A percentile compares a stretch with the other conserved stretches of the same genome.
Evolutionary conservation across 2,329 filamentous ascomycete genomes (phyloP).

Genomic region (Elsinoe fawcettii): DNA sequence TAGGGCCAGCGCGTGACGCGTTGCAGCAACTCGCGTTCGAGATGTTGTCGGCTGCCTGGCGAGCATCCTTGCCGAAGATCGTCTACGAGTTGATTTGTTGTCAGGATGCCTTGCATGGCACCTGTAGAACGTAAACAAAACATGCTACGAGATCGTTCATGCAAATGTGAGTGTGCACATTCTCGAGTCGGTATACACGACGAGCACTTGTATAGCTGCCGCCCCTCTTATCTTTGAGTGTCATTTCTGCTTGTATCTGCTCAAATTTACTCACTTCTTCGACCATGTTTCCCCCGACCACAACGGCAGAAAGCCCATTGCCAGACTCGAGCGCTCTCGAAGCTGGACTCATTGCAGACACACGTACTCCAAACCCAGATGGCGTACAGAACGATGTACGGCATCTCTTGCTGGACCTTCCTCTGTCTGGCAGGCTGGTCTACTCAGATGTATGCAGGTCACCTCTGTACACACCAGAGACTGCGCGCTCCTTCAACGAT

Average conservation of each 20-base stretch:
- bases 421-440: neutral
- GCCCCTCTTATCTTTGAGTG: too few species aligned
- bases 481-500: neutral
- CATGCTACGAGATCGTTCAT: neutral
- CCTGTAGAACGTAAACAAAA: neutral
- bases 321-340: constrained; percentile 10
- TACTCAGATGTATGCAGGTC: neutral
- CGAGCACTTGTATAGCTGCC: too few species aligned
- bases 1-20: neutral
- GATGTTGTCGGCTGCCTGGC: neutral
- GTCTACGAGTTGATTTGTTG: constrained; percentile 1
- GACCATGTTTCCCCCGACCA: neutral
- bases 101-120: constrained; percentile 11
- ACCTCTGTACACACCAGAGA: neutral
- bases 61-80: neutral
- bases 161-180: neutral
- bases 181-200: too few species aligned
- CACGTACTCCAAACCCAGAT: neutral
- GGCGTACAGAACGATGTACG: neutral
- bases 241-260: neutral
- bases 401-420: neutral
- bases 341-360: neutral
- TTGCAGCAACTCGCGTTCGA: neutral
- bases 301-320: neutral
- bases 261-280: neutral